Conservation (phyloP, 495 filamentous ascomycete species). For the Hypoxylon cercidicola region DNA sequence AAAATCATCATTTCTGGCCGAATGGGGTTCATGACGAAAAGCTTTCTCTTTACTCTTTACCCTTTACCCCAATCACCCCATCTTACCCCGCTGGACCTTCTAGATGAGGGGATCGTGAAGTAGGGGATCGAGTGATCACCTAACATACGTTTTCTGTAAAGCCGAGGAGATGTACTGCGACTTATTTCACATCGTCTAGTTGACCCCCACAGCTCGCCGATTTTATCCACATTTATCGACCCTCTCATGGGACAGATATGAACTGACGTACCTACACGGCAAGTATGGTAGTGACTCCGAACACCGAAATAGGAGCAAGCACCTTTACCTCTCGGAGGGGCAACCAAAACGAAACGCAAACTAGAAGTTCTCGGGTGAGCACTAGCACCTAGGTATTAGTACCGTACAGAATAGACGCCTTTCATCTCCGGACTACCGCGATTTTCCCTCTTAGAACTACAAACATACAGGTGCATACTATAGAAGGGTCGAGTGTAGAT, state of each 20-base stretch:
- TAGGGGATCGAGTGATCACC: constrained; percentile 28
- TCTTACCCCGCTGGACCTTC: constrained; percentile 27
- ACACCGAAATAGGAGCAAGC: constrained; percentile 19
- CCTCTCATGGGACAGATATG: neutral
- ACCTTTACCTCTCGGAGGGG: constrained; percentile 3
- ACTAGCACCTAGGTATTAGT: neutral
- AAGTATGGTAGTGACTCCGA: constrained; percentile 21
- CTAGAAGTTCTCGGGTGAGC: constrained; percentile 3
- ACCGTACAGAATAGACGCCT: neutral
- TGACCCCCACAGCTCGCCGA: constrained; percentile 32
- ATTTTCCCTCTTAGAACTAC: neutral
- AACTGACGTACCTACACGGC: neutral
- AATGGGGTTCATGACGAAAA: constrained; percentile 10
- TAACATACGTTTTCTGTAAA: neutral
- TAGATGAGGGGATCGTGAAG: constrained; percentile 10
- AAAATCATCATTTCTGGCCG: constrained; percentile 36
- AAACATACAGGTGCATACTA: neutral
- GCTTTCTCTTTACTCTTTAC: neutral
- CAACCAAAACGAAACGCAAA: neutral
- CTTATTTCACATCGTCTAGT: neutral
- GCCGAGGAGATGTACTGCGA: constrained; percentile 4
- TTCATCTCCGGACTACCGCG: neutral
- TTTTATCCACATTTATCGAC: constrained; percentile 31
- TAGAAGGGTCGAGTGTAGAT: neutral
- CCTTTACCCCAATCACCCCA: constrained; percentile 30